Percentiles rank a stretch among this genome's conserved stretches.
Evolutionary conservation across 257 asterid species (phyloP).

Genomic region (Penstemon barbatus): DNA sequence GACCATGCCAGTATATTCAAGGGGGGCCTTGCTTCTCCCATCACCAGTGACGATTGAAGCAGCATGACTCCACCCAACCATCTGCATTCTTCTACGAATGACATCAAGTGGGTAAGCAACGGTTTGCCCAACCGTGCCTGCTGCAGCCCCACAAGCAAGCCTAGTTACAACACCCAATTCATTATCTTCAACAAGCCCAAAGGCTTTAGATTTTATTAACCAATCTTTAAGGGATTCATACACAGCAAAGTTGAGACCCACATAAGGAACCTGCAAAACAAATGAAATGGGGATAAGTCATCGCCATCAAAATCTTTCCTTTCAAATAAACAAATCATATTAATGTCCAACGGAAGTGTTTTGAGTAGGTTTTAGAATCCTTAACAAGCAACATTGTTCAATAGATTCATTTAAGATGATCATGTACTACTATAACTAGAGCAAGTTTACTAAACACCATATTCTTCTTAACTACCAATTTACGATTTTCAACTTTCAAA

Average conservation of each 20-base stretch:
- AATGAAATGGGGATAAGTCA: conserved; percentile 4
- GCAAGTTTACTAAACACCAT: no score
- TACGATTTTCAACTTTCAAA: no score
- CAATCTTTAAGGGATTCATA: conserved; percentile 94
- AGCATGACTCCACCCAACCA: conserved; percentile 97
- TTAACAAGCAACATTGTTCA: conserved; percentile 8
- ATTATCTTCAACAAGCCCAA: conserved; percentile 69
- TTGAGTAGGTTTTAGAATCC: neutral
- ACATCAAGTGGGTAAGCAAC: conserved; percentile 98
- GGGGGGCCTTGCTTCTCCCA: conserved; percentile 66
- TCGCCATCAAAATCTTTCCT: conserved; percentile 1
- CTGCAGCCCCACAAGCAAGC: conserved; percentile 94
- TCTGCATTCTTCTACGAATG: conserved; percentile 97
- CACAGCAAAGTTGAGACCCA: conserved; percentile 96
- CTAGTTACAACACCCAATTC: conserved; percentile 84
- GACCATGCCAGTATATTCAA: conserved; percentile 86
- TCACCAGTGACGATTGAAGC: conserved; percentile 78
- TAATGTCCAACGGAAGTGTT: neutral
- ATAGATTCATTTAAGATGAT: neutral
- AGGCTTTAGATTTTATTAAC: conserved; percentile 66
- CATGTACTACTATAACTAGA: no score
- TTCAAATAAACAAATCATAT: conserved; percentile 14
- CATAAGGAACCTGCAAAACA: conserved; percentile 83
- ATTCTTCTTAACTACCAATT: no score
- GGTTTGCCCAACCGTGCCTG: conserved; percentile 97